These are phyloP conservation scores for Pythium phragmiticola DNA, from an alignment of 352 stramenopile genomes.

Conservation along the genomic window DNA sequence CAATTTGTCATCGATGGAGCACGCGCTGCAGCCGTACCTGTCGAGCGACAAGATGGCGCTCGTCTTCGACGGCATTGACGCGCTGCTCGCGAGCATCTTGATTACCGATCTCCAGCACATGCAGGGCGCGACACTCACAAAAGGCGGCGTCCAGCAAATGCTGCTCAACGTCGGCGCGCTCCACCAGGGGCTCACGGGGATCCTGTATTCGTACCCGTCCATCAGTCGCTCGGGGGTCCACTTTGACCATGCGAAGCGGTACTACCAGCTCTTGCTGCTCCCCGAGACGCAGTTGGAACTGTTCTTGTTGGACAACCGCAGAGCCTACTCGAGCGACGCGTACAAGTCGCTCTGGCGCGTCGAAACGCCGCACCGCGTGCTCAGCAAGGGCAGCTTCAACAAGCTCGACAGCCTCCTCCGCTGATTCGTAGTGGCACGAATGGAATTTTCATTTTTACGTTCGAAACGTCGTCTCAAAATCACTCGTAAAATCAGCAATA, in stretches of 20 bases:
- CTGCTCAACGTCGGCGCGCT: conserved; percentile 72
- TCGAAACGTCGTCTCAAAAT: conserved; percentile 48
- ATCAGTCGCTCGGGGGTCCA: conserved; percentile 49
- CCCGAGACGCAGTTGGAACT: conserved; percentile 78
- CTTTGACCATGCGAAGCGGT: conserved; percentile 79
- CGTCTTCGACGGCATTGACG: conserved; percentile 70
- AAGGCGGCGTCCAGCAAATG: conserved; percentile 78
- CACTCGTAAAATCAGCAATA: conserved; percentile 43
- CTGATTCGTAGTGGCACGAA: conserved; percentile 20
- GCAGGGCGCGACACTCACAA: conserved; percentile 55
- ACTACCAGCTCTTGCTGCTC: conserved; percentile 70
- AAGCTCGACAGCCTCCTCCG: conserved; percentile 81
- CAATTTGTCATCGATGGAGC: conserved; percentile 73
- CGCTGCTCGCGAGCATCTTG: conserved; percentile 55
- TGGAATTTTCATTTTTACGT: conserved; percentile 24
- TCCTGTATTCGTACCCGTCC: conserved; percentile 67
- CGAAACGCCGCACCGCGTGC: conserved; percentile 66
- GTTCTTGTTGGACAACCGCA: conserved; percentile 74
- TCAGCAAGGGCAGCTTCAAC: conserved; percentile 76
- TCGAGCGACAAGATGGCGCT: conserved; percentile 74
- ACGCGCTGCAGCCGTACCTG: conserved; percentile 70
- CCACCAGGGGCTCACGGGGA: conserved; percentile 70
- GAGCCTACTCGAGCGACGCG: conserved; percentile 50
- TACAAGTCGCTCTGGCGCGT: conserved; percentile 79
- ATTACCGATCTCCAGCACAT: conserved; percentile 72